Evolutionary conservation across 1,139 yeast genomes (phyloP).

Genomic region (Candida albicans): DNA sequence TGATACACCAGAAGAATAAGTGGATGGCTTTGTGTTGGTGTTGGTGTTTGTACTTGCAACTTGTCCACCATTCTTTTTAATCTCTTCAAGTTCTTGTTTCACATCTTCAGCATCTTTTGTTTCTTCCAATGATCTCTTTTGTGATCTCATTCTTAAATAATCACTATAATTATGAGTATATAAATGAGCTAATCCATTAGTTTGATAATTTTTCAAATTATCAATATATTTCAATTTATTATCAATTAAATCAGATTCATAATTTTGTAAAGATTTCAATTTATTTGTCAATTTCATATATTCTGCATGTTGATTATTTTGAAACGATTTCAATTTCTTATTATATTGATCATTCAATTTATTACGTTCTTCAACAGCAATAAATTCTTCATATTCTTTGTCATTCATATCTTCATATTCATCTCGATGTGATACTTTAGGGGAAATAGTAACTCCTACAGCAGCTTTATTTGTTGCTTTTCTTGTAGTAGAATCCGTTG

Average conservation of each 20-base stretch:
- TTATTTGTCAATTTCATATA: constrained; percentile 17
- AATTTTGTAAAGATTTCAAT: constrained; percentile 22
- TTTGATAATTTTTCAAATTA: constrained; percentile 23
- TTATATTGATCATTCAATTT: constrained; percentile 22
- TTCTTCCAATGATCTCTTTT: constrained; percentile 36
- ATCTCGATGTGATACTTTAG: constrained; percentile 9
- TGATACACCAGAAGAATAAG: background rate
- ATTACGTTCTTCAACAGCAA: constrained; percentile 18
- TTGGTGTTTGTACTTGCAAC: too few relatives aligned
- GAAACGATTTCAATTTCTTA: constrained; percentile 17
- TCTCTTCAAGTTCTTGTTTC: constrained; percentile 21
- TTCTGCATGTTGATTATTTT: constrained; percentile 20
- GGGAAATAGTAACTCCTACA: background rate
- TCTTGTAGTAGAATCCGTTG: constrained; percentile 8
- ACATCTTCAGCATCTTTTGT: constrained; percentile 30
- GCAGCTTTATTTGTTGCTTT: background rate
- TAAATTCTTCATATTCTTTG: constrained; percentile 30
- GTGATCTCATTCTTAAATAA: constrained; percentile 36
- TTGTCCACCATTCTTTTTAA: background rate
- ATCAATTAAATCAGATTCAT: constrained; percentile 37
- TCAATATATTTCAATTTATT: constrained; percentile 39
- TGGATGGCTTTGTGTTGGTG: background rate
- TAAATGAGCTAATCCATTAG: constrained; percentile 10
- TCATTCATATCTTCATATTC: constrained; percentile 34
- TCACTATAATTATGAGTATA: constrained; percentile 40